These are phyloP conservation scores for Aureobasidium pullulans DNA, from an alignment of 2,329 filamentous ascomycete species.

Conservation along the genomic window DNA sequence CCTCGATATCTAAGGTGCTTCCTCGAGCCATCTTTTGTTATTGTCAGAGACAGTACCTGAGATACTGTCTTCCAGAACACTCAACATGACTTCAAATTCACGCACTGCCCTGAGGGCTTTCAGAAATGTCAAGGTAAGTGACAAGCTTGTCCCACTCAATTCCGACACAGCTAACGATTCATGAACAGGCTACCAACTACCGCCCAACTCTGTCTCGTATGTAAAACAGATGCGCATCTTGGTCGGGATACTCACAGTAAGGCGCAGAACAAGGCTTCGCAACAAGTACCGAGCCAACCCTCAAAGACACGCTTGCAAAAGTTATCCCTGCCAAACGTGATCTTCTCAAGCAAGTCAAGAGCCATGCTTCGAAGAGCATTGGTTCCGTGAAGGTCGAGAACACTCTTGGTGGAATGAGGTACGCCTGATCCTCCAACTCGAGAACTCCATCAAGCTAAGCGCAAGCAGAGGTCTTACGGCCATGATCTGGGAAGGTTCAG, in stretches of 20 bases:
- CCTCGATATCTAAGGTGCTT: background rate
- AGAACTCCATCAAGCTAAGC: background rate
- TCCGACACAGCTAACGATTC: background rate
- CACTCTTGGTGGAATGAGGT: slow-evolving; percentile 90
- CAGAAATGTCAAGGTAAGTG: slow-evolving; percentile 56
- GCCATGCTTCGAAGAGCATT: slow-evolving; percentile 70
- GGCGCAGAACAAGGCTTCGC: slow-evolving; percentile 47
- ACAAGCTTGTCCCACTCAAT: background rate
- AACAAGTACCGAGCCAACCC: slow-evolving; percentile 71
- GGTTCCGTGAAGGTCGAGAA: slow-evolving; percentile 93
- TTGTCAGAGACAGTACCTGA: background rate
- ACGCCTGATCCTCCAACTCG: slow-evolving; percentile 14
- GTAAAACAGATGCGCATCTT: slow-evolving; percentile 33
- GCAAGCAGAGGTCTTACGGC: slow-evolving; percentile 68
- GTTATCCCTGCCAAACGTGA: slow-evolving; percentile 89
- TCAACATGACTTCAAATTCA: slow-evolving; percentile 30
- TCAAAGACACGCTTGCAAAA: slow-evolving; percentile 78
- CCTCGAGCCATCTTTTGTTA: background rate
- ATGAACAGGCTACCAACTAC: slow-evolving; percentile 3
- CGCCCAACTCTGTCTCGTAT: slow-evolving; percentile 1
- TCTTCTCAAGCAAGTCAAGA: slow-evolving; percentile 88
- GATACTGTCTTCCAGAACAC: no score
- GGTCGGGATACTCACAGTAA: background rate
- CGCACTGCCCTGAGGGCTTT: slow-evolving; percentile 56
- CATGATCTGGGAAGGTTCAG: slow-evolving; percentile 98